Evolutionary conservation across 192 early-diverging fungal species (phyloP), one percentile per base, ranked within the genome.

Genomic region (Umbelopsis vinacea): DNA sequence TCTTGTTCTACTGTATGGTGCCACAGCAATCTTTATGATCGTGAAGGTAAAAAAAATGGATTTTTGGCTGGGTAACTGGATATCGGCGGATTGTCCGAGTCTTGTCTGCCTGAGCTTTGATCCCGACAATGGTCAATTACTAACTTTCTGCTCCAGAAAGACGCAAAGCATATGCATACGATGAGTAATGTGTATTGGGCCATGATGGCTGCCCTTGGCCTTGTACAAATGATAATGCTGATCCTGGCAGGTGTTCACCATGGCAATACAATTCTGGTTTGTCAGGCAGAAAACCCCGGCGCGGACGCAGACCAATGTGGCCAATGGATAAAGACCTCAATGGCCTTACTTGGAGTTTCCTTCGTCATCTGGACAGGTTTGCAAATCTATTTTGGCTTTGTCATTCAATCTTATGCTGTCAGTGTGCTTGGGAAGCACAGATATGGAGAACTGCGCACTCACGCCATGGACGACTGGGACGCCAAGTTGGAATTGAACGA

Each of bases 351-450:
- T 4, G 73, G 73, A 10, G 8, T 54, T 21, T 53, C 23, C 9
- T 74, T 43, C 68, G 73, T 69, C 22, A 66, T 55, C 6, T 74
- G 73, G 73, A 74, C 35, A 4, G 23, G 19, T 45, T 11, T 57
- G 19, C 73, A 74, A 23, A 33, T 74, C 1, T 74, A 74, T 50
- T 74, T 74, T 69, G 47, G 73, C 21, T 69, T 69, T 35, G 73
- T 74, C 6, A 48, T 74, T 9, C 73, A 74, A n/a, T 67, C 67
- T 4, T 74, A 37, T 19, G 47, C 67, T 2, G 22, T 74, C 6
- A 53, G 37, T 15, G 67, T 57, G 22, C 48, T 68, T 26, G 67
- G 73, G 11, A 66, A 52, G 15, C 66, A 67, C 15, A n/a, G 73
- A 12, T 74, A 74, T 67, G 52, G 52, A 40, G 67, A 40, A 17